A percentile compares a stretch with the other conserved stretches of the same genome.
phyloP scores from a whole-genome alignment of 1,139 yeast species.

The Zygosaccharomyces sapae region DNA sequence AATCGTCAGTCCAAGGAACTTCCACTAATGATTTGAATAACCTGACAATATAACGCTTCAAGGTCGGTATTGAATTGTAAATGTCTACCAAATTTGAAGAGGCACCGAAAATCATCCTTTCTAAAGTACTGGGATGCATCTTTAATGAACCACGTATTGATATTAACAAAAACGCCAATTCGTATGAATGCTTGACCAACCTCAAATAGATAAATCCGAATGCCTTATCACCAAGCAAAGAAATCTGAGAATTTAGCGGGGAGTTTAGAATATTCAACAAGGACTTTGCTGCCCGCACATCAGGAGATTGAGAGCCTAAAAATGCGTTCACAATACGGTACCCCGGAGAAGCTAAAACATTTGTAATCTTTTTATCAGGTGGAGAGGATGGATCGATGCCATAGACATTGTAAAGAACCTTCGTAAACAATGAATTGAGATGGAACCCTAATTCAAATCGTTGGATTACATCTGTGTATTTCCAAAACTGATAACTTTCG shows the following conservation, averaged over 20 bases:
- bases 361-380: constrained; percentile 45
- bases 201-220: constrained; percentile 22
- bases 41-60: constrained; percentile 52
- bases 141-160: constrained; percentile 52
- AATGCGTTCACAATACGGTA: constrained; percentile 52
- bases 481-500: constrained; percentile 73
- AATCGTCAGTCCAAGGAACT: constrained; percentile 55
- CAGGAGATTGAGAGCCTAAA: constrained; percentile 48
- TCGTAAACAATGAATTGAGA: constrained; percentile 53
- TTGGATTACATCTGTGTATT: constrained; percentile 53
- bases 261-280: constrained; percentile 43
- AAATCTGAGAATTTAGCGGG: constrained; percentile 32
- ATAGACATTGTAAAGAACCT: constrained; percentile 52
- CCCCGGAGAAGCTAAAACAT: constrained; percentile 50
- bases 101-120: constrained; percentile 51
- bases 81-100: constrained; percentile 56
- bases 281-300: constrained; percentile 49
- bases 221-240: constrained; percentile 21
- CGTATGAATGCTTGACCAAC: constrained; percentile 38
- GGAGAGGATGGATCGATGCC: constrained; percentile 49
- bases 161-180: constrained; percentile 45
- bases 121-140: constrained; percentile 59
- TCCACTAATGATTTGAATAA: constrained; percentile 59
- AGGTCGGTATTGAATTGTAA: constrained; percentile 47
- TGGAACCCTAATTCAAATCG: constrained; percentile 59